Evolutionary conservation across 257 asterid genomes (phyloP).

Genomic region (Ocimum tenuiflorum): DNA sequence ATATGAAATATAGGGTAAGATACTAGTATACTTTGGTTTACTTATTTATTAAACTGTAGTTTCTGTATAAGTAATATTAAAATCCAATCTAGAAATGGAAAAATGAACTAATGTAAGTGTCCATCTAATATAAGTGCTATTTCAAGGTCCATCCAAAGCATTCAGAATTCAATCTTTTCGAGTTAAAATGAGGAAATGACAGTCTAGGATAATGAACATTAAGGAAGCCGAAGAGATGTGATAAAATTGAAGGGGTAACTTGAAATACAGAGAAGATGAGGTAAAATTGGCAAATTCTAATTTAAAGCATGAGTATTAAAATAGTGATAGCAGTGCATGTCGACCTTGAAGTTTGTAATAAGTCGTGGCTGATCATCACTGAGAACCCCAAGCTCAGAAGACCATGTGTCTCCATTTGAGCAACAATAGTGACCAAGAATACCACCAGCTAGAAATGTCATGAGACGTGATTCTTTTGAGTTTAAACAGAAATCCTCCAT

Average conservation of each 20-base stretch:
- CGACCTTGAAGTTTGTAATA: constrained; percentile 81
- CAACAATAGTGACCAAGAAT: constrained; percentile 90
- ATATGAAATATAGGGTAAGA: constrained; percentile 5
- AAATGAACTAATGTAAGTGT: not conserved
- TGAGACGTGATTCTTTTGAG: constrained; percentile 57
- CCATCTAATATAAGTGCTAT: not conserved
- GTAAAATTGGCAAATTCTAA: not conserved
- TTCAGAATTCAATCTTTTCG: not conserved
- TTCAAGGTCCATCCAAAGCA: not conserved
- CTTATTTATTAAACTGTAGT: too few relatives aligned
- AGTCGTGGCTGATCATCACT: constrained; percentile 82
- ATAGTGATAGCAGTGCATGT: not conserved
- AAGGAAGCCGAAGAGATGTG: not conserved
- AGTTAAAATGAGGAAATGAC: not conserved
- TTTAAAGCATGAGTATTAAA: not conserved
- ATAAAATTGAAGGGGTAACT: not conserved
- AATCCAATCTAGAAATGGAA: not conserved
- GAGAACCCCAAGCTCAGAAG: constrained; percentile 93
- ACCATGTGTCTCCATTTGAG: constrained; percentile 97
- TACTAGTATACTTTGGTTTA: too few relatives aligned
- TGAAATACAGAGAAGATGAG: not conserved
- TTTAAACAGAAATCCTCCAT: constrained; percentile 65
- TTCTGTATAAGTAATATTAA: not conserved
- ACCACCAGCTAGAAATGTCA: constrained; percentile 64
- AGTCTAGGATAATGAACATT: not conserved